These are phyloP conservation scores for Incumbomyces delicatus DNA, from an alignment of 2,329 filamentous ascomycete species.

Conservation along the genomic window DNA sequence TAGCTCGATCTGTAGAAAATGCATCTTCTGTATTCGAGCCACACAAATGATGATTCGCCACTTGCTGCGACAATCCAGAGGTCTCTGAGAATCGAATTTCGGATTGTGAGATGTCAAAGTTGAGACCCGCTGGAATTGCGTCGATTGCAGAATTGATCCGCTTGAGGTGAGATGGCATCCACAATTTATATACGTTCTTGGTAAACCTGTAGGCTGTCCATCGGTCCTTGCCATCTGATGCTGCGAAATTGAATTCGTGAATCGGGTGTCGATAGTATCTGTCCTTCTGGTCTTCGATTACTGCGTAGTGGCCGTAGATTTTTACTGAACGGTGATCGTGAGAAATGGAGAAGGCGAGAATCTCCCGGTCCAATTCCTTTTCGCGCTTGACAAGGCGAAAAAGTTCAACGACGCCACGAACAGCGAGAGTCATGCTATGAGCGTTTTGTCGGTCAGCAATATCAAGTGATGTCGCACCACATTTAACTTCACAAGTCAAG, in stretches of 20 bases:
- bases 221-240: conserved; percentile 26
- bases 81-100: background rate
- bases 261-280: conserved; percentile 33
- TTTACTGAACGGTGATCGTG: conserved; percentile 17
- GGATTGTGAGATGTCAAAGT: conserved; percentile 5
- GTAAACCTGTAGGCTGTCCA: conserved; percentile 31
- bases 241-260: conserved; percentile 25
- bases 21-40: too few relatives aligned
- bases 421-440: conserved; percentile 26
- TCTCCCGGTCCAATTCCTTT: conserved; percentile 23
- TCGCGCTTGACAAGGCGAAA: conserved; percentile 29
- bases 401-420: conserved; percentile 31
- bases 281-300: conserved; percentile 17
- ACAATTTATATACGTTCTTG: conserved; percentile 29
- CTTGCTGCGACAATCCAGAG: background rate
- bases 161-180: conserved; percentile 29
- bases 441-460: conserved; percentile 24
- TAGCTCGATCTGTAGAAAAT: too few relatives aligned
- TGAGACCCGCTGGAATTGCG: conserved; percentile 8
- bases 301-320: conserved; percentile 21
- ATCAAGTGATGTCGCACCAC: conserved; percentile 19
- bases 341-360: too few relatives aligned
- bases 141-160: conserved; percentile 31
- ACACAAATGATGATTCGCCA: background rate
- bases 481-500: conserved; percentile 22